Percentiles rank a stretch among this genome's conserved stretches.
Evolutionary conservation across 1,284 basidiomycete genomes (phyloP).

Genomic region (Apiotrichum siamense): DNA sequence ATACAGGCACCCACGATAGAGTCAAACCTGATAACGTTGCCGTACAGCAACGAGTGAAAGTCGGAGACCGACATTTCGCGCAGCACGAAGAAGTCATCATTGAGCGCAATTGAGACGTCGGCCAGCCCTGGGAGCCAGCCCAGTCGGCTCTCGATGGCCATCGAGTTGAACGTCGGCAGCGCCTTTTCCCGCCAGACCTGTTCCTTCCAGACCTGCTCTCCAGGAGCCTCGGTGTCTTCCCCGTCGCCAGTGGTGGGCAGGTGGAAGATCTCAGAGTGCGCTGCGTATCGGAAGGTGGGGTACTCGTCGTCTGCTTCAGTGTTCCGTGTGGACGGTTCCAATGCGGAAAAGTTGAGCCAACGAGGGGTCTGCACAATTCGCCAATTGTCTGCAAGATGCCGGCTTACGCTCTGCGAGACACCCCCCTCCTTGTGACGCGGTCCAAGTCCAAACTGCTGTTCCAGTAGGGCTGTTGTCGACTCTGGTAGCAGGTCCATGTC

Average conservation of each 20-base stretch:
- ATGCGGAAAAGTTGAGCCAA: slow-evolving; percentile 37
- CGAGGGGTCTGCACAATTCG: slow-evolving; percentile 39
- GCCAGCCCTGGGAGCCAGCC: slow-evolving; percentile 41
- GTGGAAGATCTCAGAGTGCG: slow-evolving; percentile 42
- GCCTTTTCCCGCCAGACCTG: slow-evolving; percentile 32
- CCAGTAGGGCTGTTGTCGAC: slow-evolving; percentile 3
- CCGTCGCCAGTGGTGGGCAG: slow-evolving; percentile 18
- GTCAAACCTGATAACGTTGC: slow-evolving; percentile 41
- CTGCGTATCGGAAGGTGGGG: slow-evolving; percentile 32
- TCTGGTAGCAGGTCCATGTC: slow-evolving; percentile 28
- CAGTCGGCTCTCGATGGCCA: slow-evolving; percentile 41
- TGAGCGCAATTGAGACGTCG: slow-evolving; percentile 35
- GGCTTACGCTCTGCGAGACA: not conserved
- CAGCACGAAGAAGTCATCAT: slow-evolving; percentile 44
- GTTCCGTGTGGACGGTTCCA: not conserved
- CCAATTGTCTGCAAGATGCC: slow-evolving; percentile 15
- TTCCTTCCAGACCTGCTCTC: slow-evolving; percentile 30
- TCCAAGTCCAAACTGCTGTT: not conserved
- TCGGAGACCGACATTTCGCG: slow-evolving; percentile 28
- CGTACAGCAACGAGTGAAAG: slow-evolving; percentile 42
- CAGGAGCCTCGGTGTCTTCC: slow-evolving; percentile 3
- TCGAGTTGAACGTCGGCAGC: slow-evolving; percentile 44
- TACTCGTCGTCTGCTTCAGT: slow-evolving; percentile 12
- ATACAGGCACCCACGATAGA: slow-evolving; percentile 19
- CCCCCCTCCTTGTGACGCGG: not conserved